A percentile compares a stretch with the other conserved stretches of the same genome.
Conservation (phyloP, 768 basidiomycete species). For the Tephrocybe sp. region DNA sequence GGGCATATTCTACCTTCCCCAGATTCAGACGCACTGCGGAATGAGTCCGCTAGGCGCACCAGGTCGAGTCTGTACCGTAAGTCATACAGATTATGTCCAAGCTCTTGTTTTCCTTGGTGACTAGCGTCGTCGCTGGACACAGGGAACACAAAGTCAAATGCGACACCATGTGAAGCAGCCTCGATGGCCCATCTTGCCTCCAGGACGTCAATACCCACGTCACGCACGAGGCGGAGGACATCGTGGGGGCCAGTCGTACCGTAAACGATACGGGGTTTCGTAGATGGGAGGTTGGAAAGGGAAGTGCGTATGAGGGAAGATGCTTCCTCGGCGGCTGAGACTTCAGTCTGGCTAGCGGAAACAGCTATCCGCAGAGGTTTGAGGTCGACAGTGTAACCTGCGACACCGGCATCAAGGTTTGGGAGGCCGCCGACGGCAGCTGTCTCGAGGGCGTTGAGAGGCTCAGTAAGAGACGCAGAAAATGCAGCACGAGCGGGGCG, state of each 20-base stretch:
- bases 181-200: conserved; percentile 70
- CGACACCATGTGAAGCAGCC: conserved; percentile 68
- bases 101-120: neutral
- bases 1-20: conserved; percentile 32
- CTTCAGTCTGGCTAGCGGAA: conserved; percentile 13
- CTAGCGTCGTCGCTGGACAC: conserved; percentile 17
- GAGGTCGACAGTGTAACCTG: conserved; percentile 73
- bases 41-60: conserved; percentile 41
- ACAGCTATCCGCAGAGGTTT: conserved; percentile 40
- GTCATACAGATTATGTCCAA: conserved; percentile 74
- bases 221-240: conserved; percentile 59
- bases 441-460: conserved; percentile 52
- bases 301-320: conserved; percentile 55
- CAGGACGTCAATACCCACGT: conserved; percentile 73
- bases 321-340: neutral
- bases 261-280: conserved; percentile 65
- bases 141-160: conserved; percentile 79
- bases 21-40: conserved; percentile 23
- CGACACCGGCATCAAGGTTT: conserved; percentile 64
- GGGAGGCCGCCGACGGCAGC: conserved; percentile 47
- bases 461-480: conserved; percentile 53
- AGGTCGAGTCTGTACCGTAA: conserved; percentile 59
- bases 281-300: conserved; percentile 44
- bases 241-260: conserved; percentile 66
- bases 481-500: conserved; percentile 62